These are phyloP conservation scores for Aureobasidium subglaciale DNA, from an alignment of 2,329 filamentous ascomycete genomes.

Conservation along the genomic window DNA sequence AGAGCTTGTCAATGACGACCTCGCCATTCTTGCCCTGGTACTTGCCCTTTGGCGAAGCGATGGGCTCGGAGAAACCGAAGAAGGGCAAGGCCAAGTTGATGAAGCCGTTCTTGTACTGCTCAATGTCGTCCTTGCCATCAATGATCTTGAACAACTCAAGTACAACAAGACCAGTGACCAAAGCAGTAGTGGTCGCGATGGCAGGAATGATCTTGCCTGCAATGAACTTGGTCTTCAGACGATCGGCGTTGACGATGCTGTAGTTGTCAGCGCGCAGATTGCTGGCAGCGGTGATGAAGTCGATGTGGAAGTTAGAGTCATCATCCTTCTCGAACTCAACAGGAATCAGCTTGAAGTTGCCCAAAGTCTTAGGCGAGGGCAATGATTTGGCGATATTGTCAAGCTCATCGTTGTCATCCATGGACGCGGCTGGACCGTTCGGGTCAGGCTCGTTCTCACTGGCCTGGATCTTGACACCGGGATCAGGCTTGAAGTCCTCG, in stretches of 20 bases:
- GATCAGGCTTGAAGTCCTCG: slow-evolving; percentile 85
- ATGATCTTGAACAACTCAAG: slow-evolving; percentile 95
- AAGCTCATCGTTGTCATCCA: slow-evolving; percentile 69
- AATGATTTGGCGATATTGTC: slow-evolving; percentile 64
- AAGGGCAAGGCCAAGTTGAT: slow-evolving; percentile 93
- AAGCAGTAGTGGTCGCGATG: slow-evolving; percentile 91
- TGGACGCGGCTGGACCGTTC: slow-evolving; percentile 53
- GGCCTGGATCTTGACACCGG: slow-evolving; percentile 92
- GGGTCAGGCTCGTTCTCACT: slow-evolving; percentile 93
- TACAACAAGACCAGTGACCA: slow-evolving; percentile 88
- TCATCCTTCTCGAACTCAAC: slow-evolving; percentile 99
- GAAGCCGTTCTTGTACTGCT: slow-evolving; percentile 99
- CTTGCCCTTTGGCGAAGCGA: slow-evolving; percentile 84
- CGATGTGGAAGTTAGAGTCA: slow-evolving; percentile 95
- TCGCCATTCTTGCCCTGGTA: slow-evolving; percentile 74
- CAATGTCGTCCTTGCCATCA: slow-evolving; percentile 91
- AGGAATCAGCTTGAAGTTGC: slow-evolving; percentile 80
- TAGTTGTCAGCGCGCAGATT: slow-evolving; percentile 97
- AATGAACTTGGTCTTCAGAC: slow-evolving; percentile 99
- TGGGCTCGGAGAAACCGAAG: slow-evolving; percentile 97
- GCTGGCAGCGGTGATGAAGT: slow-evolving; percentile 96
- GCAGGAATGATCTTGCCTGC: slow-evolving; percentile 99
- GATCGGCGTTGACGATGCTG: slow-evolving; percentile 85
- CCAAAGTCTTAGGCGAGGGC: slow-evolving; percentile 70
- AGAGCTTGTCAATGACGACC: slow-evolving; percentile 87